A percentile compares a stretch with the other conserved stretches of the same genome.
These are phyloP conservation scores for Pyronema domesticum DNA, from an alignment of 495 filamentous ascomycete species.

Conservation along the genomic window DNA sequence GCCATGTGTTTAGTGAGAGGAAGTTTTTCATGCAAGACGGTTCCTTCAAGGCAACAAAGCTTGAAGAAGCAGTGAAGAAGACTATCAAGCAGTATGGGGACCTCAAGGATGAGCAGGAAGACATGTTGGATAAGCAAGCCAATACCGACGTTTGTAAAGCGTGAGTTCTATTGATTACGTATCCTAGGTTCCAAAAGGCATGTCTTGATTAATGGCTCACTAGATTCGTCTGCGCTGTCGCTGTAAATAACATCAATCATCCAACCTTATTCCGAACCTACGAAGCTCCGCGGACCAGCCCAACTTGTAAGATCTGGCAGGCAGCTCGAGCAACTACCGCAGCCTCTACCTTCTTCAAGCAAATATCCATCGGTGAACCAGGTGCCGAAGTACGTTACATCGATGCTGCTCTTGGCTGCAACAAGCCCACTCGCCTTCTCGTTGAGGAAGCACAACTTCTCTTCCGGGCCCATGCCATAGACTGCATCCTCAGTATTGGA, in stretches of 20 bases:
- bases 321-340: constrained; percentile 30
- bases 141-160: background rate
- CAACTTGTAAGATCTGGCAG: constrained; percentile 26
- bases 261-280: constrained; percentile 12
- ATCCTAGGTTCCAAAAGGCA: background rate
- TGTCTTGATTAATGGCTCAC: background rate
- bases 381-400: constrained; percentile 12
- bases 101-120: background rate
- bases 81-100: constrained; percentile 5
- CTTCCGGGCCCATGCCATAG: background rate
- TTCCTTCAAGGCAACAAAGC: constrained; percentile 9
- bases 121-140: background rate
- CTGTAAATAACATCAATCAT: background rate
- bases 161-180: no score
- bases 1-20: constrained; percentile 19
- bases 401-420: constrained; percentile 23
- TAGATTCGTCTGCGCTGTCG: constrained; percentile 11
- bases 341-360: constrained; percentile 28
- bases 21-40: constrained; percentile 6
- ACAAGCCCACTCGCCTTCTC: constrained; percentile 22
- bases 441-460: constrained; percentile 15
- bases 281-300: background rate
- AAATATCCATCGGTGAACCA: constrained; percentile 20
- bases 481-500: constrained; percentile 22
- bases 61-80: constrained; percentile 12